phyloP scores from a whole-genome alignment of 305 asterid species.

The Petunia hybrid region DNA sequence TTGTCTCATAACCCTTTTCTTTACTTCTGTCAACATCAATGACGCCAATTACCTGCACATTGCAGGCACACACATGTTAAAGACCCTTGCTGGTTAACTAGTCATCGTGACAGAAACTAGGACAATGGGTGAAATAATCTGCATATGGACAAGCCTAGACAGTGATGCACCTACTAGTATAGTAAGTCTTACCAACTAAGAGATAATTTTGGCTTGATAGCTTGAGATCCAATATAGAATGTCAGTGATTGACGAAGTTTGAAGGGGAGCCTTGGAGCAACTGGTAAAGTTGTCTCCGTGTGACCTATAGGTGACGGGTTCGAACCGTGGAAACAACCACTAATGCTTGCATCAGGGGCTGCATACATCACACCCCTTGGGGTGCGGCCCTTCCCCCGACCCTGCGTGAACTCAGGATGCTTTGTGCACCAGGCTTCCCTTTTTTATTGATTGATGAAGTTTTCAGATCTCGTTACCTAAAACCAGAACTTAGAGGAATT shows the following conservation, averaged over 20 bases:
- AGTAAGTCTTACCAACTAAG: neutral
- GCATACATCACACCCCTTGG: too few species aligned
- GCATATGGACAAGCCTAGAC: neutral
- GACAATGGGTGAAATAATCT: neutral
- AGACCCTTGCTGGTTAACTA: constrained; percentile 5
- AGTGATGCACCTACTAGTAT: neutral
- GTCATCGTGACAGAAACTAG: constrained; percentile 8
- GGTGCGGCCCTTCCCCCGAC: too few species aligned
- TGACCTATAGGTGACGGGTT: too few species aligned
- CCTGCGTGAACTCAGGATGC: too few species aligned
- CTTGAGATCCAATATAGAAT: constrained; percentile 1
- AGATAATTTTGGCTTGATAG: constrained; percentile 13
- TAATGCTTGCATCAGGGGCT: too few species aligned
- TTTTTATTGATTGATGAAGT: neutral
- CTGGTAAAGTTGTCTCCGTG: too few species aligned
- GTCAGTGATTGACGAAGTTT: constrained; percentile 15
- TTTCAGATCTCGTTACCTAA: constrained; percentile 21
- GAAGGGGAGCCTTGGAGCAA: too few species aligned
- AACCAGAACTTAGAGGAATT: constrained; percentile 14
- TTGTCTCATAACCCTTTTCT: constrained; percentile 89
- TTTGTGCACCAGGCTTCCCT: too few species aligned
- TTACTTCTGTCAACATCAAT: constrained; percentile 83
- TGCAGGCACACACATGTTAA: constrained; percentile 19
- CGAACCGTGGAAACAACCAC: too few species aligned
- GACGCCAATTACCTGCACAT: constrained; percentile 74